These are phyloP conservation scores for Trametes cinnabarina DNA, from an alignment of 768 basidiomycete genomes.

Conservation along the genomic window DNA sequence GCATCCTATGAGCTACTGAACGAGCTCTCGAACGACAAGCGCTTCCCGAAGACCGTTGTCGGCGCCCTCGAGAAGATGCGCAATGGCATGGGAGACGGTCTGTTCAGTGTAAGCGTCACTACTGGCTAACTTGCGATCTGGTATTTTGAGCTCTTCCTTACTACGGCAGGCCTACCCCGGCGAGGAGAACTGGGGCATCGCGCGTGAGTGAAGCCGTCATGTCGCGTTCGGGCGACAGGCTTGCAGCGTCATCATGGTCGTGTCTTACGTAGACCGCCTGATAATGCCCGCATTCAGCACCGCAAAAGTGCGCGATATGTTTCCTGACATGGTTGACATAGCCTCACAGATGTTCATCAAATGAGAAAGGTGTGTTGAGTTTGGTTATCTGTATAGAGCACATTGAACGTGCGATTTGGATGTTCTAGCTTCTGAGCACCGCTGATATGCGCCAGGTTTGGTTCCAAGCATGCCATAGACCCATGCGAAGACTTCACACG, in stretches of 20 bases:
- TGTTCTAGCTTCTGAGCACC: neutral
- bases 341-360: constrained; percentile 42
- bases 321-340: constrained; percentile 48
- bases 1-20: constrained; percentile 38
- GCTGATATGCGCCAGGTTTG: constrained; percentile 34
- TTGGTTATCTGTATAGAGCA: no score
- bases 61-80: constrained; percentile 37
- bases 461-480: constrained; percentile 40
- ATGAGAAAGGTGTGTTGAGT: constrained; percentile 37
- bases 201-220: no score
- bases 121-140: no score
- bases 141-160: no score
- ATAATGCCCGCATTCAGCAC: constrained; percentile 45
- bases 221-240: no score
- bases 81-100: constrained; percentile 39
- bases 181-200: constrained; percentile 48
- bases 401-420: no score
- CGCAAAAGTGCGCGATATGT: constrained; percentile 43
- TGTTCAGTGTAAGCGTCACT: constrained; percentile 42
- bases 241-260: neutral
- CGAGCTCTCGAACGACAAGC: constrained; percentile 43
- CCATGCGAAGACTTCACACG: constrained; percentile 48
- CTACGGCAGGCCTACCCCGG: constrained; percentile 33
- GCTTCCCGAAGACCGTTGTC: constrained; percentile 40
- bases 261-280: constrained; percentile 31